Conservation (phyloP, 306 rosid species). For the Vigna mungo region DNA sequence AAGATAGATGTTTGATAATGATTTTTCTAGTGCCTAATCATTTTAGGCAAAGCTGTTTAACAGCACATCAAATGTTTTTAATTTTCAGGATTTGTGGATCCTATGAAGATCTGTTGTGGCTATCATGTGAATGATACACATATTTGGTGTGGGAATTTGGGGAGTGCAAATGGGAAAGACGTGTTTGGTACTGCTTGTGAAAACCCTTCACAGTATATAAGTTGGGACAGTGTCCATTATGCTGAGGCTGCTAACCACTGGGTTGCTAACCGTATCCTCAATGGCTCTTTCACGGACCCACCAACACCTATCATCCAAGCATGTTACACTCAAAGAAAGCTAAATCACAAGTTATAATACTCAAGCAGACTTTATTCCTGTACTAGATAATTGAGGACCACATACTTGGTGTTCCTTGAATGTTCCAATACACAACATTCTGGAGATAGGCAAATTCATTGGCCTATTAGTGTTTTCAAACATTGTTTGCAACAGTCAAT, state of each 20-base stretch:
- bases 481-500: conserved; percentile 2
- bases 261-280: conserved; percentile 72
- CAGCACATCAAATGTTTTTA: neutral
- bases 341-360: neutral
- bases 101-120: conserved; percentile 85
- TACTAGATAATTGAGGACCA: neutral
- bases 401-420: conserved; percentile 13
- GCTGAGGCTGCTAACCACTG: conserved; percentile 86
- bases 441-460: neutral
- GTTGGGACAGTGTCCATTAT: conserved; percentile 96
- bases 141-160: conserved; percentile 79
- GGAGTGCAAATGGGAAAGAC: conserved; percentile 60
- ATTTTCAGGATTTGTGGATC: conserved; percentile 74
- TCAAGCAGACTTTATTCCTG: neutral
- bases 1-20: conserved; percentile 8
- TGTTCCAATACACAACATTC: conserved; percentile 29
- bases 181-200: conserved; percentile 79
- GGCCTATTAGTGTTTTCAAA: neutral
- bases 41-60: neutral
- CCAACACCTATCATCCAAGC: conserved; percentile 74
- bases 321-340: conserved; percentile 54
- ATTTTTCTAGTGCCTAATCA: neutral
- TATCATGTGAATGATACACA: conserved; percentile 83
- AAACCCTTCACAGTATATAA: conserved; percentile 59
- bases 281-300: conserved; percentile 69